Conservation (phyloP, 768 basidiomycete genomes). For the Imleria badia region DNA sequence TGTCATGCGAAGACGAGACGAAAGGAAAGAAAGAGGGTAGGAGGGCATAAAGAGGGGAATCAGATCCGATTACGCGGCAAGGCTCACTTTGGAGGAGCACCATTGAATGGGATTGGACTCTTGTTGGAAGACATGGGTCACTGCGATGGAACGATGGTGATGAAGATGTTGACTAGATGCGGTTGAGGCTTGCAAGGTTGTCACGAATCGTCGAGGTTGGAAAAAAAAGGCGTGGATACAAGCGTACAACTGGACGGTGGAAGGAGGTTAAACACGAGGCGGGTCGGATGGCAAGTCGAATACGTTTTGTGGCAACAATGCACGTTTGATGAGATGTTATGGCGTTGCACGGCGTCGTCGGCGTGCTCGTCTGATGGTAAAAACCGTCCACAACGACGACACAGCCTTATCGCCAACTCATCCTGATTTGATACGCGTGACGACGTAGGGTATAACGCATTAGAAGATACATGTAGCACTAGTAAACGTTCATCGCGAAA, state of each 20-base stretch:
- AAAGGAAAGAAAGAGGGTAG: neutral
- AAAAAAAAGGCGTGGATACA: conserved; percentile 1
- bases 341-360: neutral
- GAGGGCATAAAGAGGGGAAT: neutral
- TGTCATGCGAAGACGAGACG: neutral
- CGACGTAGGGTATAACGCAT: conserved; percentile 10
- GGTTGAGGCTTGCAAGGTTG: neutral
- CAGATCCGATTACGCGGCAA: neutral
- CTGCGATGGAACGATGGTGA: conserved; percentile 7
- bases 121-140: conserved; percentile 34
- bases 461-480: conserved; percentile 3
- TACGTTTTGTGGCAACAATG: neutral
- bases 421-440: conserved; percentile 14
- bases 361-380: too few relatives aligned
- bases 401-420: neutral
- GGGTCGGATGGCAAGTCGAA: neutral
- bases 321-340: conserved; percentile 1
- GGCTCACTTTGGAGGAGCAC: conserved; percentile 36
- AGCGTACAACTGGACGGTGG: neutral
- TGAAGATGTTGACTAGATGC: neutral
- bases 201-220: conserved; percentile 3
- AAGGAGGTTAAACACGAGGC: conserved; percentile 25
- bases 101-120: conserved; percentile 32
- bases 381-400: neutral
- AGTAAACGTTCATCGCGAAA: neutral